A percentile compares a stretch with the other conserved stretches of the same genome.
These are phyloP conservation scores for Annulohypoxylon stygium DNA, from an alignment of 495 filamentous ascomycete genomes.

Conservation along the genomic window DNA sequence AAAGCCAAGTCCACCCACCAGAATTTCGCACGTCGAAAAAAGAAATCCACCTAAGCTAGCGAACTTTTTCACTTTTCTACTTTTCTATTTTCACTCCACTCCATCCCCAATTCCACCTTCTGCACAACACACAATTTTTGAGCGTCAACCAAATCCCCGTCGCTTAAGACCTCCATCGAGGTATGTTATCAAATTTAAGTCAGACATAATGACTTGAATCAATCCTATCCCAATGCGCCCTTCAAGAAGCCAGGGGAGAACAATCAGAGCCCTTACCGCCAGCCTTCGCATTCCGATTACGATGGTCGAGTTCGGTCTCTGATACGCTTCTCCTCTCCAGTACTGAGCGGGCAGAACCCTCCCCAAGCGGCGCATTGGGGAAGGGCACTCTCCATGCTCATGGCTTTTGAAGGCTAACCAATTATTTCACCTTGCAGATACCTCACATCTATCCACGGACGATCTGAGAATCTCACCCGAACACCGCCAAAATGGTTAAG, in stretches of 20 bases:
- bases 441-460: slow-evolving; percentile 72
- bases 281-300: slow-evolving; percentile 38
- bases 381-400: slow-evolving; percentile 96
- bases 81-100: slow-evolving; percentile 20
- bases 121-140: slow-evolving; percentile 27
- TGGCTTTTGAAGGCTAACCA: slow-evolving; percentile 85
- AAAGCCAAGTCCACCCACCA: slow-evolving; percentile 30
- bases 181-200: slow-evolving; percentile 53
- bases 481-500: slow-evolving; percentile 91
- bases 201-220: slow-evolving; percentile 50
- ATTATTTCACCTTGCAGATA: slow-evolving; percentile 69
- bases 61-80: background rate
- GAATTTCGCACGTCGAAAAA: slow-evolving; percentile 34
- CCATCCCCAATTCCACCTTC: slow-evolving; percentile 22
- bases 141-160: slow-evolving; percentile 35
- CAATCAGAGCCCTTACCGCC: slow-evolving; percentile 56
- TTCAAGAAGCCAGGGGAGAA: slow-evolving; percentile 65
- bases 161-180: slow-evolving; percentile 51
- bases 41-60: slow-evolving; percentile 5
- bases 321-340: slow-evolving; percentile 82
- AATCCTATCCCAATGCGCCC: slow-evolving; percentile 52
- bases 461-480: slow-evolving; percentile 81
- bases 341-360: slow-evolving; percentile 96
- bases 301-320: slow-evolving; percentile 42
- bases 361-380: slow-evolving; percentile 59